Base-by-base conservation (phyloP, 345 rosid species). In the Populus pruinosa region DNA sequence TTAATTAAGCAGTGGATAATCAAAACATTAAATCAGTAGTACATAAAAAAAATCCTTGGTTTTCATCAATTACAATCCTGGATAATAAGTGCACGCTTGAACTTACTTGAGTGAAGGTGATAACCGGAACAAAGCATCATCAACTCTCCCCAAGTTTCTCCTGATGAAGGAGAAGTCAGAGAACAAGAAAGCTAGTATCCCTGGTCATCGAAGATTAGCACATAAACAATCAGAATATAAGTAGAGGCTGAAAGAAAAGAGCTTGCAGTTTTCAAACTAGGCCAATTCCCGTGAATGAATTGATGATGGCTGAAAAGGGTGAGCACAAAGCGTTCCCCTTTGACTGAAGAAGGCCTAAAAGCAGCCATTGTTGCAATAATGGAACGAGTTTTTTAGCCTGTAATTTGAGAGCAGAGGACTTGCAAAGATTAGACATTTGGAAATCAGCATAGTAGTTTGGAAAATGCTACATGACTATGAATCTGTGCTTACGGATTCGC, bases 321-420 rank as follows among this genome's bases (percentile, higher is more conserved):
- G 81, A 17, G 23, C 41, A 17, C 79, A 61, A 69, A 76, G 27
- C 53, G 55, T n/a, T 44, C 55, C 18, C 69, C 41, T 8, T 61
- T 36, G 23, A 23, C 55, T 5, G 55, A 1, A 13, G 61, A 67
- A 55, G 67, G 65, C 71, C 41, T 76, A 38, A 63, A 5, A 80
- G 50, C 73, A n/a, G 66, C 77, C 73, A 78, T 53, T 25, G 83
- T 61, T 8, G 82, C 76, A 21, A 76, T 31, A 31, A 65, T 31
- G 44, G 82, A 76, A 69, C 79, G 65, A 72, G 74, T 62, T 77
- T 80, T 85, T 1, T 61, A 67, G 6, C 87, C 86, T 85, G 85
- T 25, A 78, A 69, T 44, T 29, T 3, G 41, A 33, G n/a, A 16
- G 27, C 41, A 49, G 12, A 62, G 25, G 23, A 17, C 13, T 11